A percentile compares a stretch with the other conserved stretches of the same genome.
Evolutionary conservation across 441 rosid genomes (phyloP).

Genomic region (Metrosideros polymorpha): DNA sequence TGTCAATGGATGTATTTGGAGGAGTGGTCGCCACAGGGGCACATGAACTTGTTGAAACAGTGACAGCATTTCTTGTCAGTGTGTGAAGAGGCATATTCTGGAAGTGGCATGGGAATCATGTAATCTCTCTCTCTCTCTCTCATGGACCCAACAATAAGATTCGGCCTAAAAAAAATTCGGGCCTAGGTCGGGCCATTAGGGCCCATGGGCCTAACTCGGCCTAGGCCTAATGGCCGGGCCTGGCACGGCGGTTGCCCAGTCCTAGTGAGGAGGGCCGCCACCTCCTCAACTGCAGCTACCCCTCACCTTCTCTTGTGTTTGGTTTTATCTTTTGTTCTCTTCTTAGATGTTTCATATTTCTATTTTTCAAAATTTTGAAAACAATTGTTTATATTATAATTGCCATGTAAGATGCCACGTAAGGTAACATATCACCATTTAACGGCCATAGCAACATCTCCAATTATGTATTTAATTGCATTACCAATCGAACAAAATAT

Average conservation of each 20-base stretch:
- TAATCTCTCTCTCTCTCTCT: not conserved
- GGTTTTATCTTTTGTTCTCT: not conserved
- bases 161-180: not conserved
- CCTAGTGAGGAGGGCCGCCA: not conserved
- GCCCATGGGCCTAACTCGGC: not conserved
- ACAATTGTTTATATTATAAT: not conserved
- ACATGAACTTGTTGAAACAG: not conserved
- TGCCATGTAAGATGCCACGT: not conserved
- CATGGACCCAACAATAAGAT: not conserved
- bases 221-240: not conserved
- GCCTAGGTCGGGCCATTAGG: not conserved
- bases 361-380: not conserved
- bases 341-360: not conserved
- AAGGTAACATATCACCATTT: fast-evolving
- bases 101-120: not conserved
- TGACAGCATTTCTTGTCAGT: not conserved
- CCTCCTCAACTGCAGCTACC: not conserved
- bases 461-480: not conserved
- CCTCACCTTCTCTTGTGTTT: not conserved
- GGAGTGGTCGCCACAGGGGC: not conserved
- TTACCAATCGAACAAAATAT: not conserved
- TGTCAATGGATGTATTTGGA: not conserved
- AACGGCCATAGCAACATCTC: not conserved
- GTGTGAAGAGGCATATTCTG: not conserved
- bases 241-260: not conserved